Percentiles rank a stretch among this genome's conserved stretches.
Evolutionary conservation across 306 rosid genomes (phyloP).

Genomic region (Quercus glauca): DNA sequence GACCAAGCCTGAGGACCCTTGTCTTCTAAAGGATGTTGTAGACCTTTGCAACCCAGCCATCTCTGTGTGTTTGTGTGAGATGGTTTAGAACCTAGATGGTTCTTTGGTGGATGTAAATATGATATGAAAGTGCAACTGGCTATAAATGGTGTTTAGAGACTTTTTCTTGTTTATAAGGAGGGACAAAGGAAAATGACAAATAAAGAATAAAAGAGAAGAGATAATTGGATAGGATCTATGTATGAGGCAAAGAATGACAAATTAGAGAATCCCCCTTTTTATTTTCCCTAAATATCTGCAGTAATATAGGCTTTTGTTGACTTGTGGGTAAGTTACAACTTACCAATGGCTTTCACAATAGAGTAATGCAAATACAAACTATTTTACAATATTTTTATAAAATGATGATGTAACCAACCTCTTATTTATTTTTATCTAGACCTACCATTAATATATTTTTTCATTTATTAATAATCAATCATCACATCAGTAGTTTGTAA

Average conservation of each 20-base stretch:
- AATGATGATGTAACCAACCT: too few species aligned
- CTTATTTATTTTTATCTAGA: too few species aligned
- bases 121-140: neutral
- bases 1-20: constrained; percentile 70
- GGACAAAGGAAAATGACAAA: constrained; percentile 14
- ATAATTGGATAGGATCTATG: constrained; percentile 20
- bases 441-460: too few species aligned
- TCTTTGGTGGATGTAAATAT: constrained; percentile 2
- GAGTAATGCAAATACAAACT: too few species aligned
- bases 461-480: too few species aligned
- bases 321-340: neutral
- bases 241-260: neutral
- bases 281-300: neutral
- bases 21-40: constrained; percentile 68
- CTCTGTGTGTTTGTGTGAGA: neutral
- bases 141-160: constrained; percentile 15
- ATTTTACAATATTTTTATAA: too few species aligned
- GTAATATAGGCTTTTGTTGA: neutral
- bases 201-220: neutral
- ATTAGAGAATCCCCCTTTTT: neutral
- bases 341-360: neutral
- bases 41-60: constrained; percentile 67
- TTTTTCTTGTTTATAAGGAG: neutral
- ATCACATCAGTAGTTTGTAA: too few species aligned
- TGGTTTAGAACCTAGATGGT: neutral